Conservation (phyloP, 2,329 filamentous ascomycete species). For the Pseudogymnoascus sp. region DNA sequence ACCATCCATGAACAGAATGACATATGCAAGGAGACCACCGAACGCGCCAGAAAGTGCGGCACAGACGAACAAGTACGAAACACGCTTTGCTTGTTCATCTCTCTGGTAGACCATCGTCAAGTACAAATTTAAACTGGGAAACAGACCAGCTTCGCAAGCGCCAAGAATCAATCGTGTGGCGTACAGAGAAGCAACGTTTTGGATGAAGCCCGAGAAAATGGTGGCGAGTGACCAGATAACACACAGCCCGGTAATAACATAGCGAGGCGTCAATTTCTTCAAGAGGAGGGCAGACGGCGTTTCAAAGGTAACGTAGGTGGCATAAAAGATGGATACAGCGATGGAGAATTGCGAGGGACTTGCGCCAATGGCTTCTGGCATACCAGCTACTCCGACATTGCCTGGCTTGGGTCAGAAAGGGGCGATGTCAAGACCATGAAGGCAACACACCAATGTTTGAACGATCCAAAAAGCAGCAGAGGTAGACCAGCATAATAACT, state of each 20-base stretch:
- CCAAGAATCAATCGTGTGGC: conserved; percentile 26
- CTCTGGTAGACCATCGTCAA: conserved; percentile 46
- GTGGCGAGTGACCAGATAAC: conserved; percentile 29
- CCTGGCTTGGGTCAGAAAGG: conserved; percentile 11
- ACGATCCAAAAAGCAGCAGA: conserved; percentile 46
- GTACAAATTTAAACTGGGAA: conserved; percentile 37
- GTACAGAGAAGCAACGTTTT: conserved; percentile 34
- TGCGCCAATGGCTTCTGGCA: conserved; percentile 15
- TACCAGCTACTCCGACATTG: conserved; percentile 17
- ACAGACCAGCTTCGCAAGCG: neutral
- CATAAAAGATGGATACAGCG: conserved; percentile 39
- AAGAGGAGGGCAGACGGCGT: conserved; percentile 38
- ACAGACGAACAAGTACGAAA: conserved; percentile 40
- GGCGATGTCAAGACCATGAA: neutral
- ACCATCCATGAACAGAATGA: conserved; percentile 10
- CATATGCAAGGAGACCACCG: conserved; percentile 11
- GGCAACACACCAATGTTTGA: conserved; percentile 17
- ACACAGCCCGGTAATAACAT: conserved; percentile 29
- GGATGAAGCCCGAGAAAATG: conserved; percentile 36
- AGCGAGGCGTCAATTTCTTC: conserved; percentile 37
- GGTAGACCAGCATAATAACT: conserved; percentile 43
- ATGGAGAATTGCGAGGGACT: conserved; percentile 16
- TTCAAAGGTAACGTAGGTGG: conserved; percentile 42
- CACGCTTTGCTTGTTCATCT: conserved; percentile 43
- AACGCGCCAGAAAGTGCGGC: conserved; percentile 7